These are phyloP conservation scores for Colletotrichum karsti DNA, from an alignment of 2,329 filamentous ascomycete species.

Conservation along the genomic window DNA sequence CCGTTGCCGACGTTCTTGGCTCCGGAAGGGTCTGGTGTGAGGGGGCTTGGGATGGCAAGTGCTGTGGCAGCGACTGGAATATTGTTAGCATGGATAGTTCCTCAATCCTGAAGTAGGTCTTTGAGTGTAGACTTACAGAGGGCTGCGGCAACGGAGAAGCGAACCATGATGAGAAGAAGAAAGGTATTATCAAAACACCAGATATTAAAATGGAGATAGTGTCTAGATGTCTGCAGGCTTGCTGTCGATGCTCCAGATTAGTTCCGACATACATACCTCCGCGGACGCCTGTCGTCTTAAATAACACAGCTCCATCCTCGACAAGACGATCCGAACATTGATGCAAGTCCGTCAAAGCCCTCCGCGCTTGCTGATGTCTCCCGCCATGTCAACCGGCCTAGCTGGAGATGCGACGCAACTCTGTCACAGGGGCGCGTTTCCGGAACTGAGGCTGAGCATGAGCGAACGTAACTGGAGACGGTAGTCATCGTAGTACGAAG, in stretches of 20 bases:
- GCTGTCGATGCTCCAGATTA: neutral
- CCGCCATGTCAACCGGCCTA: neutral
- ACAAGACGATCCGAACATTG: neutral
- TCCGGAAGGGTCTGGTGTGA: slow-evolving; percentile 36
- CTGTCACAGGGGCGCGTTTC: slow-evolving; percentile 25
- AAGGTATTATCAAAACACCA: neutral
- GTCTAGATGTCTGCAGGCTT: neutral
- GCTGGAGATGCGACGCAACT: slow-evolving; percentile 18
- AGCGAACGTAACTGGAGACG: neutral
- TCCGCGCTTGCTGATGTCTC: slow-evolving; percentile 2
- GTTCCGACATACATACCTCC: neutral
- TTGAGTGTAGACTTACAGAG: slow-evolving; percentile 16
- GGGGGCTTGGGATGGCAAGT: slow-evolving; percentile 29
- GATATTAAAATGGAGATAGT: neutral
- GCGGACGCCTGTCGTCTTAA: slow-evolving; percentile 8
- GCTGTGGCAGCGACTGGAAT: slow-evolving; percentile 30
- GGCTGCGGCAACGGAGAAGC: slow-evolving; percentile 5
- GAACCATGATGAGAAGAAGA: slow-evolving; percentile 19
- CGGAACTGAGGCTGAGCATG: slow-evolving; percentile 16
- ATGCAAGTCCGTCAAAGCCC: neutral
- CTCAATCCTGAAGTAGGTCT: neutral
- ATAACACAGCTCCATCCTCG: neutral
- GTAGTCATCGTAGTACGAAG: neutral
- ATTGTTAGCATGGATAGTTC: neutral
- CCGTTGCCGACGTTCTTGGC: slow-evolving; percentile 38